Evolutionary conservation across 2,329 filamentous ascomycete species (phyloP), one percentile per base, ranked within the genome.

Genomic region (Beauveria scarabaeidicola): DNA sequence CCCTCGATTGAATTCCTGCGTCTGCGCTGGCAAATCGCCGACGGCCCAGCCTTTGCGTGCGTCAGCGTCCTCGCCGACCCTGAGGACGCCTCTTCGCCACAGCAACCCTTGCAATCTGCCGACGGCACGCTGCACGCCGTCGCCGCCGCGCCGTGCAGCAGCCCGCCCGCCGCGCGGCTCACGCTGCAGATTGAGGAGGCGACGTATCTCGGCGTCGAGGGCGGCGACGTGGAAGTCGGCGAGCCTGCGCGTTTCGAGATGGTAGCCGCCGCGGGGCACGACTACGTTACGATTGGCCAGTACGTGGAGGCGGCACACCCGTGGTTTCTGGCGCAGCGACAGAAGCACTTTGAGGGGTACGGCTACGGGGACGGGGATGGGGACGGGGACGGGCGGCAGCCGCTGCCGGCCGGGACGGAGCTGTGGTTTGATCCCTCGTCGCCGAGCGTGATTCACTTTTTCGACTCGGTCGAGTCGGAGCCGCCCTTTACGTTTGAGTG

Each of bases 351-450:
- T 38, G 56, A 52, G n/a, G 44, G 47, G 5, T 43, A 48, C 46
- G 47, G 47, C 0, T 51, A 40, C 47, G 23, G 17, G 19, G 23
- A 32, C 7, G 44, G 44, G 36, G 10, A 40, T 40, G 23, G 17
- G 19, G 23, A 32, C 7, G 44, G 44, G 36, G 10, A 50, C 7
- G 29, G 27, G 17, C 36, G 44, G 13, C 29, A 41, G 29, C 32
- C 29, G 23, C 38, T 58, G n/a, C 46, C 56, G 23, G 56, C 56
- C 32, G 46, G 40, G 11, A 25, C 56, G 46, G 29, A 58, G 56
- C 47, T 58, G 7, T 58, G 56, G 56, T 58, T 58, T 9, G 56
- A 58, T 27, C 56, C 55, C 15, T 48, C 56, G 32, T 57, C 54
- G 36, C 44, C 54, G 19, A 57, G 19, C 10, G 44, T 48, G 3